Base-by-base conservation (phyloP, 371 early-diverging fungal species). In the Lichtheimia corymbifera region DNA sequence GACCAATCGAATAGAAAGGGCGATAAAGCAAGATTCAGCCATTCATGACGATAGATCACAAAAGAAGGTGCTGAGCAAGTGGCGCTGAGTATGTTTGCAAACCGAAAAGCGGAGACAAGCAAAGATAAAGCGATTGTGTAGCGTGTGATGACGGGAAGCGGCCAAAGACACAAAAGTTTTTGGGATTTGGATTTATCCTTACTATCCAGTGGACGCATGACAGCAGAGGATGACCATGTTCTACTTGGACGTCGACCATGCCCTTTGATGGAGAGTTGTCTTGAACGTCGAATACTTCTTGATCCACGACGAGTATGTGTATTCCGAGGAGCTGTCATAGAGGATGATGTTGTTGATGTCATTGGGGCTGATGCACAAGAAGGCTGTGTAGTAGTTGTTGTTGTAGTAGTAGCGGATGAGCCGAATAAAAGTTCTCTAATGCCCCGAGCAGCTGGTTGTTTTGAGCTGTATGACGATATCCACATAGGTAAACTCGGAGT, bases 121-220 rank as follows among this genome's bases (percentile, higher is more conserved):
- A 73, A 4, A 1, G 83, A 69, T 17, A 80, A 50, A 5, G 71
- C 44, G 49, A 80, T 76, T 59, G 72, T 74, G 54, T 74, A 76
- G 17, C 83, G 72, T 14, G 83, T 83, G 4, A 80, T 64, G 12
- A 73, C 58, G 11, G 83, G 83, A 12, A 83, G 60, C 3, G 83
- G 81, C 83, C 83, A 82, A 15, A 82, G 54, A 50, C 74, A 73
- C 4, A 82, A 59, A 24, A 79, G 24, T 50, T 74, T 75, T 51
- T 79, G 81, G 12, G 81, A 74, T 60, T 81, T 66, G 14, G 59
- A 55, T 47, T 71, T 67, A 17, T 35, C 53, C 42, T 69, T 69
- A 22, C n/a, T 41, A 18, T 47, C 18, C 5, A 47, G 47, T 7
- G n/a, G 11, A 2, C 51, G 20, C 35, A 35, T 35, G 35, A 35